Evolutionary conservation across 306 rosid genomes (phyloP), one percentile per base, ranked within the genome.

Genomic region (Biancaea sappan): DNA sequence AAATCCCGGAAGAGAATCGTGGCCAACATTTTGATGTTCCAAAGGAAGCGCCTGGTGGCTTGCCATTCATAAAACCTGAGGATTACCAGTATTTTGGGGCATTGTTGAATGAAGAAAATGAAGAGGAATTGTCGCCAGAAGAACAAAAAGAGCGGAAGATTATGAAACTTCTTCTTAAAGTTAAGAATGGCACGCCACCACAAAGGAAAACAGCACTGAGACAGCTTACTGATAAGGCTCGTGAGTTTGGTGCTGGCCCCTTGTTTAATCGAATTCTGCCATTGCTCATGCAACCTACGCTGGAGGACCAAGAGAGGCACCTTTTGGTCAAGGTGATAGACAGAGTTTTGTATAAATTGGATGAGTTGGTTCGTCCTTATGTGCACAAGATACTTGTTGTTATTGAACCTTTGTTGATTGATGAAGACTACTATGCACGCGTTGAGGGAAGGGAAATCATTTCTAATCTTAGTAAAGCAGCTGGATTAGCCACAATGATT

Each of bases 401-500:
- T 52, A 94, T 94, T 83, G 98, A 94, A 48, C 98, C 98, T 4
- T 65, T 94, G 68, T 86, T 94, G 88, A 94, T 94, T 59, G 98
- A 94, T 75, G 98, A 94, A 83, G 98, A 94, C 59, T 94, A 94
- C 69, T 94, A 94, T 84, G 98, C 98, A 0, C 96, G 98, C 67
- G 98, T 94, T 37, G 97, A 89, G 66, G 97, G 98, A 37, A 88
- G 98, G 74, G 98, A 94, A 78, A 94, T 94, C 22, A 94, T 94
- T 13, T 94, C 98, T 26, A 94, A 94, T 81, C 94, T 94, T 22
- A 94, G 98, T 84, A 94, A 94, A 84, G 98, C 98, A 16, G 98
- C 98, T 77, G 98, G 98, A 31, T 77, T 94, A 86, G 98, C 98
- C 71, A 93, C 98, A 35, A 93, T 93, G 98, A 93, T 93, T 76